Percentiles rank a stretch among this genome's conserved stretches.
Conservation (phyloP, 1,284 basidiomycete species). For the Marasmius oreades region DNA sequence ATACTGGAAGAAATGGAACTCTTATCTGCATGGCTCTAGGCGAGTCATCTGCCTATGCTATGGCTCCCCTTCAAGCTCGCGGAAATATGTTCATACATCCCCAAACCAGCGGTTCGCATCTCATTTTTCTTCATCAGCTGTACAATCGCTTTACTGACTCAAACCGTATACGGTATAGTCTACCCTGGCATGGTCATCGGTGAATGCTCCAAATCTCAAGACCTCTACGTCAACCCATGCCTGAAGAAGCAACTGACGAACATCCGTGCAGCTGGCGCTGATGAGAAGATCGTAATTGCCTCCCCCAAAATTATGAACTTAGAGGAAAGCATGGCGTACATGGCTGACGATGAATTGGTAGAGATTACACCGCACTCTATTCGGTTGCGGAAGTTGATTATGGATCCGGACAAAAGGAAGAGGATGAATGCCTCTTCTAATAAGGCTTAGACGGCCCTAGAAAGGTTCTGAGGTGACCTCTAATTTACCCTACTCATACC, state of each 20-base stretch:
- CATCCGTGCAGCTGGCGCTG: slow-evolving; percentile 41
- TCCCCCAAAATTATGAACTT: slow-evolving; percentile 38
- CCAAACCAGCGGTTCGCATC: slow-evolving; percentile 33
- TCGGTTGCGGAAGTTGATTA: slow-evolving; percentile 32
- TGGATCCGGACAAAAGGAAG: slow-evolving; percentile 13
- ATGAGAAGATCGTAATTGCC: slow-evolving; percentile 43
- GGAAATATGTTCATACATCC: slow-evolving; percentile 41
- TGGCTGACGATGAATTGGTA: slow-evolving; percentile 44
- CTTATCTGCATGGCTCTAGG: slow-evolving; percentile 42
- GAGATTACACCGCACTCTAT: slow-evolving; percentile 40
- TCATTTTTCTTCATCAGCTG: neutral
- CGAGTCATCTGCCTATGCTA: slow-evolving; percentile 40
- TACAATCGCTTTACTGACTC: neutral
- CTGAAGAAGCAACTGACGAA: slow-evolving; percentile 46
- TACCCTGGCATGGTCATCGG: slow-evolving; percentile 48
- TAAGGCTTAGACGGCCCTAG: neutral
- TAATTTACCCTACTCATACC: no score
- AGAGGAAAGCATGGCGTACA: slow-evolving; percentile 42
- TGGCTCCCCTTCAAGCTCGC: slow-evolving; percentile 44
- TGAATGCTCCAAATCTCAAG: slow-evolving; percentile 40
- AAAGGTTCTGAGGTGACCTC: no score
- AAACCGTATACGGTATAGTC: slow-evolving; percentile 22
- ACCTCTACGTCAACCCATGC: slow-evolving; percentile 41
- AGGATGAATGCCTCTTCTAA: slow-evolving; percentile 4
- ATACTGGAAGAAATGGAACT: slow-evolving; percentile 41